A percentile compares a stretch with the other conserved stretches of the same genome.
phyloP scores from a whole-genome alignment of 371 early-diverging fungal species.

The Chytridium lagenaria region DNA sequence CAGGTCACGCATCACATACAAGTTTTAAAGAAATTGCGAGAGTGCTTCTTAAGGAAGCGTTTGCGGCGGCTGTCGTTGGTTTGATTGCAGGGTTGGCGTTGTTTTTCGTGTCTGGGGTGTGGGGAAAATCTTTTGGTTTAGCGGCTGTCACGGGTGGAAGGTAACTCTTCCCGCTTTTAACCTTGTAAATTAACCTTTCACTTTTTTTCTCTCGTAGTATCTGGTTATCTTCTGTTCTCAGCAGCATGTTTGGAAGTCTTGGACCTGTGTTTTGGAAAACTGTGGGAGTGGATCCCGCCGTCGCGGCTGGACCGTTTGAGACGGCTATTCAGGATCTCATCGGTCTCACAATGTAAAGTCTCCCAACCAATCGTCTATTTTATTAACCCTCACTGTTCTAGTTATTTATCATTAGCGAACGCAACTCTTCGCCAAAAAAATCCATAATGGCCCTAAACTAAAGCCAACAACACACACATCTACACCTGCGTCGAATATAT shows the following conservation, averaged over 20 bases:
- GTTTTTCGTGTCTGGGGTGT: constrained; percentile 21
- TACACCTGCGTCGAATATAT: no score
- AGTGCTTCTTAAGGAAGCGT: constrained; percentile 42
- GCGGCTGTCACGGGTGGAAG: constrained; percentile 42
- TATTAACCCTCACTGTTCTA: neutral
- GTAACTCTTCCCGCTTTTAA: constrained; percentile 11
- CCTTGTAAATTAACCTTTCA: neutral
- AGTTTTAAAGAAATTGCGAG: constrained; percentile 21
- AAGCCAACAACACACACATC: no score
- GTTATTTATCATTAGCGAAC: neutral
- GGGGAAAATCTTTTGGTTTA: constrained; percentile 32
- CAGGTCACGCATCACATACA: constrained; percentile 47
- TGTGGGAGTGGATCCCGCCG: constrained; percentile 49
- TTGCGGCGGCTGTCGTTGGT: constrained; percentile 34
- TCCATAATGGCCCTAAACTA: no score
- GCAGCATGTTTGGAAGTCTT: constrained; percentile 42
- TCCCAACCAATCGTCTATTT: neutral
- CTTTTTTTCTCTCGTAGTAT: constrained; percentile 14
- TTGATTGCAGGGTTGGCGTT: constrained; percentile 25
- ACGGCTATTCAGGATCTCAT: constrained; percentile 54
- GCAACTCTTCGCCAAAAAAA: neutral
- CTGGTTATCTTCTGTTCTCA: constrained; percentile 31
- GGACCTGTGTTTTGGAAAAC: constrained; percentile 43
- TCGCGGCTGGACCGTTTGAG: constrained; percentile 54
- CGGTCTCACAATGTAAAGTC: constrained; percentile 36